Conservation (phyloP, 768 basidiomycete species). For the Sutorius australiensis region DNA sequence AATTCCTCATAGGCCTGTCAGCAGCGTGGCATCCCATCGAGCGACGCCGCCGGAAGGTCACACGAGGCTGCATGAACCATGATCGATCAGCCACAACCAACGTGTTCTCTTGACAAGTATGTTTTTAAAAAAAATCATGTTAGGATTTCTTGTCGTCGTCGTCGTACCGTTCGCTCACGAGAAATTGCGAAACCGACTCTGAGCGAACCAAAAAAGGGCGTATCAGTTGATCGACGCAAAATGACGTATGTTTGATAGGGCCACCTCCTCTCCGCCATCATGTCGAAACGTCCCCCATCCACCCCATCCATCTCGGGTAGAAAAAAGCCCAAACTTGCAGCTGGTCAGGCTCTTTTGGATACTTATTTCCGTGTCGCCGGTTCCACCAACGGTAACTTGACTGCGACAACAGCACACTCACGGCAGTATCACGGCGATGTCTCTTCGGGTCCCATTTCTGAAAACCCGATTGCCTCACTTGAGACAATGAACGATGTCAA, state of each 20-base stretch:
- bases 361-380: slow-evolving; percentile 23
- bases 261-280: slow-evolving; percentile 9
- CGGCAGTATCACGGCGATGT: slow-evolving; percentile 14
- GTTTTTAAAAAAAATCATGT: too few relatives aligned
- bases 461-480: slow-evolving; percentile 9
- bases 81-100: slow-evolving; percentile 9
- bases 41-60: slow-evolving; percentile 16
- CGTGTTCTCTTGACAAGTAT: neutral
- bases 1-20: neutral
- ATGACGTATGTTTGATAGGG: slow-evolving; percentile 24
- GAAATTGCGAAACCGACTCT: neutral
- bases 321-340: slow-evolving; percentile 22
- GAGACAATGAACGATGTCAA: neutral
- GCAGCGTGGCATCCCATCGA: neutral
- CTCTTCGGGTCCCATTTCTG: slow-evolving; percentile 16
- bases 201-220: slow-evolving; percentile 22
- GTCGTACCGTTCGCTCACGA: neutral
- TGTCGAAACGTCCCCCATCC: slow-evolving; percentile 20
- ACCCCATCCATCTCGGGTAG: slow-evolving; percentile 7
- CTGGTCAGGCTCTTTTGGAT: slow-evolving; percentile 21
- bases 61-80: slow-evolving; percentile 11
- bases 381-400: slow-evolving; percentile 12
- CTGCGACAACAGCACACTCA: slow-evolving; percentile 10
- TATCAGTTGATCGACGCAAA: slow-evolving; percentile 20
- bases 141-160: neutral